Evolutionary conservation across 1,284 basidiomycete genomes (phyloP).

Genomic region (Ceraceosorus guamensis): DNA sequence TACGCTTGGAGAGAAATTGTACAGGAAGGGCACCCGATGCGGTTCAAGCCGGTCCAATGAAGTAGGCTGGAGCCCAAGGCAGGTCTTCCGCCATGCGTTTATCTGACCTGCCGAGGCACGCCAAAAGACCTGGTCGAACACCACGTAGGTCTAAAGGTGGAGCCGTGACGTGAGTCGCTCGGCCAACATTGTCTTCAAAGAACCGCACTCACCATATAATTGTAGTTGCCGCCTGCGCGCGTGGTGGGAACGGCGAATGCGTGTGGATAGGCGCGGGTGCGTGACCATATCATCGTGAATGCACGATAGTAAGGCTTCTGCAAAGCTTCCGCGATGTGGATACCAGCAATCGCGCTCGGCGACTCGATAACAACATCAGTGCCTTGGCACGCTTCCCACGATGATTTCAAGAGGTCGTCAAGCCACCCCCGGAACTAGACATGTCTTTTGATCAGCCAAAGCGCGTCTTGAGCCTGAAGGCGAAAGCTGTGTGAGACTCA

Average conservation of each 20-base stretch:
- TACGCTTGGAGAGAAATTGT: slow-evolving; percentile 83
- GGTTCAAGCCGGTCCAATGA: slow-evolving; percentile 87
- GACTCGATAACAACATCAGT: slow-evolving; percentile 90
- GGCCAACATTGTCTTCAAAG: background rate
- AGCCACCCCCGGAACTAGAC: slow-evolving; percentile 87
- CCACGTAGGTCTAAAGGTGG: slow-evolving; percentile 64
- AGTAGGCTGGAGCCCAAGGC: slow-evolving; percentile 70
- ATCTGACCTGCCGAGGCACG: slow-evolving; percentile 77
- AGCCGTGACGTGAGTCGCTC: background rate
- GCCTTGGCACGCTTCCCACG: slow-evolving; percentile 89
- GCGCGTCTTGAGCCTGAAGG: background rate
- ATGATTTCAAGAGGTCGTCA: slow-evolving; percentile 83
- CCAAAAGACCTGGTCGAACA: slow-evolving; percentile 99
- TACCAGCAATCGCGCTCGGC: slow-evolving; percentile 96
- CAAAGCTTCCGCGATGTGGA: slow-evolving; percentile 90
- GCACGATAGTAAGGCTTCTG: slow-evolving; percentile 86
- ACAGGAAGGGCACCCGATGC: slow-evolving; percentile 92
- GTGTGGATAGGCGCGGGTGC: slow-evolving; percentile 85
- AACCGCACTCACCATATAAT: slow-evolving; percentile 73
- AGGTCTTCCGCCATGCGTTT: slow-evolving; percentile 81
- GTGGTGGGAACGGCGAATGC: slow-evolving; percentile 89
- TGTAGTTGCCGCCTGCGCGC: slow-evolving; percentile 87
- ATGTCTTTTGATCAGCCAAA: background rate
- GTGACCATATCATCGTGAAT: slow-evolving; percentile 72
- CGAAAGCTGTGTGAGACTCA: slow-evolving; percentile 39